Evolutionary conservation across 2,329 filamentous ascomycete species (phyloP), one percentile per base, ranked within the genome.

Genomic region (Apiospora hydei): DNA sequence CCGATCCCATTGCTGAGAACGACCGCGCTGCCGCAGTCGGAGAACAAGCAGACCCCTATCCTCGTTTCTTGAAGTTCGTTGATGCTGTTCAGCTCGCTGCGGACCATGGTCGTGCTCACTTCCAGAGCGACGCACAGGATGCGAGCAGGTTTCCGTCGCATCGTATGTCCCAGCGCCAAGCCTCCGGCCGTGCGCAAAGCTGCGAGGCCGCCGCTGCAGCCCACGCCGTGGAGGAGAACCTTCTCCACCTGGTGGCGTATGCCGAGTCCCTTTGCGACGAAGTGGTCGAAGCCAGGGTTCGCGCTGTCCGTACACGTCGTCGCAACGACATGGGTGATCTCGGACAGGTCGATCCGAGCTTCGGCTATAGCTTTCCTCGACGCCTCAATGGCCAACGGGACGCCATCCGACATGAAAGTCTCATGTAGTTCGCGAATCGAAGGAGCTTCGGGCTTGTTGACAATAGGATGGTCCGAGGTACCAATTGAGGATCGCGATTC

Each of bases 261-360:
- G 0, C 89, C 89, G 2, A 93, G 81, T 5, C 84, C 82, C 77
- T 88, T 89, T 70, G 87, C 87, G 34, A 93, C 88, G 74, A 85
- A 91, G 78, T 92, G 89, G 75, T 93, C 91, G 77, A 90, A 93
- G 1, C 91, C 91, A 0, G 91, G 91, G 78, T 92, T 93, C 21
- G 90, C 90, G 74, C 89, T 91, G 78, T 93, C 89, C 11, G 91
- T 93, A 78, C 91, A 93, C 6, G 90, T 92, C 0, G 90, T 91
- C 34, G 90, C 88, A 11, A 93, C 90, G 53, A 92, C 84, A 76
- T 93, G 91, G 3, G 90, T 93, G 74, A 93, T 90, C 69, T 90
- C 83, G 3, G 78, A 77, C 0, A 85, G 78, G 57, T 86, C 83
- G 57, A 90, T 79, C 21, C 83, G 82, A 6, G 89, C 88, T 78